Conservation (phyloP, 306 rosid species). For the Datisca glomerata region DNA sequence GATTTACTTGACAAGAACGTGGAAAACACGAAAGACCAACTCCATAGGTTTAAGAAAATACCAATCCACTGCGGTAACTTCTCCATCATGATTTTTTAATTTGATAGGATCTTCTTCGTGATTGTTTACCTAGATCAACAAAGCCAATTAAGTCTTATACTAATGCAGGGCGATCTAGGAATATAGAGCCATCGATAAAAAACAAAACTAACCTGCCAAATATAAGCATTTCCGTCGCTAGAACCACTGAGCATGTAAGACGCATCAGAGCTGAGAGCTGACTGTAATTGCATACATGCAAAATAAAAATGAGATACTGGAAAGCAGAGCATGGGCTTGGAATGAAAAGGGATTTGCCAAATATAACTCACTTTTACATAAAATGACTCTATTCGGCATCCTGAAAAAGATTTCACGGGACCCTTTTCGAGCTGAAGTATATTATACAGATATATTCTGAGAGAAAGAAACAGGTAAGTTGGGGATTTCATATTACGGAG, state of each 20-base stretch:
- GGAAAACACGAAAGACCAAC: constrained; percentile 7
- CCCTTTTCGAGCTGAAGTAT: constrained; percentile 85
- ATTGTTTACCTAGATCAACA: constrained; percentile 55
- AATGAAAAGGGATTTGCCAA: neutral
- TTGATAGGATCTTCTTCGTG: constrained; percentile 39
- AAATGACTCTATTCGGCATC: constrained; percentile 70
- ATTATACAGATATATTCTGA: constrained; percentile 69
- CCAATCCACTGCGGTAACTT: constrained; percentile 92
- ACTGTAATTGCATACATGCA: constrained; percentile 33
- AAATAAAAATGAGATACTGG: constrained; percentile 11
- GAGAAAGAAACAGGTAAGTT: constrained; percentile 1
- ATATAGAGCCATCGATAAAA: neutral
- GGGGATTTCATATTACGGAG: constrained; percentile 3
- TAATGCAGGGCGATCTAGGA: constrained; percentile 6
- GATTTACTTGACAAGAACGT: neutral
- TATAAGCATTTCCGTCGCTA: constrained; percentile 63
- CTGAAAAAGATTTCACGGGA: constrained; percentile 55
- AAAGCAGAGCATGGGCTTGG: neutral
- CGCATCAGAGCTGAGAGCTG: constrained; percentile 84
- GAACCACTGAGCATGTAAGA: constrained; percentile 74
- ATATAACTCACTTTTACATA: constrained; percentile 63
- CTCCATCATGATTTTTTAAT: constrained; percentile 59
- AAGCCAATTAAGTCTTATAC: constrained; percentile 8
- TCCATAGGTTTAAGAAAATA: constrained; percentile 20
- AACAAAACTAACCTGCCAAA: constrained; percentile 64